A percentile compares a stretch with the other conserved stretches of the same genome.
phyloP scores from a whole-genome alignment of 139 green algal species.

The Mesotaenium endlicherianum region DNA sequence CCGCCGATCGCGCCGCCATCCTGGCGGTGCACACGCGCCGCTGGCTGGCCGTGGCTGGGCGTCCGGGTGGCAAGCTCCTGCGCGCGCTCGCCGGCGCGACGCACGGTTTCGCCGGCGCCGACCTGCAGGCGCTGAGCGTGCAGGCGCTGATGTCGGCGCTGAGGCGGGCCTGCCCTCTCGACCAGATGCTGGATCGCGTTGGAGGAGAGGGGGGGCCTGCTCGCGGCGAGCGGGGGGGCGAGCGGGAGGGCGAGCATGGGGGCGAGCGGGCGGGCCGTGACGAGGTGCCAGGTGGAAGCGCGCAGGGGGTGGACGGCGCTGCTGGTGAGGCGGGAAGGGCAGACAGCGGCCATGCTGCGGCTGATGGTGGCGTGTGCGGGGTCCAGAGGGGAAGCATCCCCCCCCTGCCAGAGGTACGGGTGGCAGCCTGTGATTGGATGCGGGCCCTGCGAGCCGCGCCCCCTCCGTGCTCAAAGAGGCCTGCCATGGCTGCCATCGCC shows the following conservation, averaged over 20 bases:
- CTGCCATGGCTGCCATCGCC: neutral
- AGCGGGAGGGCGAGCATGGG: slow-evolving; percentile 4
- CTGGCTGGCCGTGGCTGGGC: slow-evolving; percentile 15
- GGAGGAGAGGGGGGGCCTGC: neutral
- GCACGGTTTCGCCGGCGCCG: slow-evolving; percentile 34
- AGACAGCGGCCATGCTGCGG: no score
- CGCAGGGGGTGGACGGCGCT: no score
- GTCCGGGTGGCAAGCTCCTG: slow-evolving; percentile 1
- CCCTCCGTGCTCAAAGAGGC: slow-evolving; percentile 28
- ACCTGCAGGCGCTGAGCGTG: slow-evolving; percentile 33
- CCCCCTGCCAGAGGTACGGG: neutral
- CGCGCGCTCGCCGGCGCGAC: slow-evolving; percentile 18
- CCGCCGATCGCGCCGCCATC: slow-evolving; percentile 41
- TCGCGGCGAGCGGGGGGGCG: neutral
- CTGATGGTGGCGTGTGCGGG: neutral
- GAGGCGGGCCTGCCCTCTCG: neutral
- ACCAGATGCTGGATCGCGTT: neutral
- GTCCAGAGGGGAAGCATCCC: neutral
- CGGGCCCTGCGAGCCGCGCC: slow-evolving; percentile 4
- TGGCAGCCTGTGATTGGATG: slow-evolving; percentile 29
- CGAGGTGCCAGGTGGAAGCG: no score
- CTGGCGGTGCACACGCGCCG: slow-evolving; percentile 38
- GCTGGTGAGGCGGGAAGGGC: no score
- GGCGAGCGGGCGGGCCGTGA: neutral
- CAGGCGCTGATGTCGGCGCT: slow-evolving; percentile 23